Conservation (phyloP, 2,329 filamentous ascomycete genomes). For the Alternaria ethzedia region DNA sequence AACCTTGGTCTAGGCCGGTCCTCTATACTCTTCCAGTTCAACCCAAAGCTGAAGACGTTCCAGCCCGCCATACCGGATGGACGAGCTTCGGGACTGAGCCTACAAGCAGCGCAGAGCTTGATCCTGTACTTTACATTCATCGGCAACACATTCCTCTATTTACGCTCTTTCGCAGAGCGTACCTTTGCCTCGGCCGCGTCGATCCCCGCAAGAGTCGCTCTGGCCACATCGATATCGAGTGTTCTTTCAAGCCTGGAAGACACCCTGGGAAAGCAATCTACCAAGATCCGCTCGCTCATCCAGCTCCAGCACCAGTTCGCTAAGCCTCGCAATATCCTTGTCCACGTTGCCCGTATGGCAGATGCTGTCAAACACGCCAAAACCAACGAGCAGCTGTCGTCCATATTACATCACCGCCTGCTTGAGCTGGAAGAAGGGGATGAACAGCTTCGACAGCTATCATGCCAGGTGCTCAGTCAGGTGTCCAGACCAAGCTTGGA, state of each 20-base stretch:
- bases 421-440: slow-evolving; percentile 67
- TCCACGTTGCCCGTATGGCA: slow-evolving; percentile 60
- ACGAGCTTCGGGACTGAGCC: slow-evolving; percentile 59
- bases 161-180: slow-evolving; percentile 46
- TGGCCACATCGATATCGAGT: slow-evolving; percentile 49
- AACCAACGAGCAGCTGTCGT: slow-evolving; percentile 48
- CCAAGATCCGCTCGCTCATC: slow-evolving; percentile 44
- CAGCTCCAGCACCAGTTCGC: slow-evolving; percentile 50
- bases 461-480: slow-evolving; percentile 69
- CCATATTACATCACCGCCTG: slow-evolving; percentile 45
- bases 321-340: slow-evolving; percentile 60
- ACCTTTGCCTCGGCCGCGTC: slow-evolving; percentile 44
- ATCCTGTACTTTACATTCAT: slow-evolving; percentile 52
- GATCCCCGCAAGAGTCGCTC: slow-evolving; percentile 50
- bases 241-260: slow-evolving; percentile 52
- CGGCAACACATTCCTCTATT: slow-evolving; percentile 45
- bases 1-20: slow-evolving; percentile 73
- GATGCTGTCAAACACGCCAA: slow-evolving; percentile 52
- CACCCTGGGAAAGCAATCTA: slow-evolving; percentile 40
- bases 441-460: slow-evolving; percentile 65
- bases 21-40: slow-evolving; percentile 73
- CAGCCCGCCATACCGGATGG: slow-evolving; percentile 52
- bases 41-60: slow-evolving; percentile 61
- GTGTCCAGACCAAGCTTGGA: slow-evolving; percentile 71
- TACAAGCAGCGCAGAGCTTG: slow-evolving; percentile 60